Percentiles rank a stretch among this genome's conserved stretches.
These are phyloP conservation scores for Phoma herbarum DNA, from an alignment of 2,329 filamentous ascomycete species.

Conservation along the genomic window DNA sequence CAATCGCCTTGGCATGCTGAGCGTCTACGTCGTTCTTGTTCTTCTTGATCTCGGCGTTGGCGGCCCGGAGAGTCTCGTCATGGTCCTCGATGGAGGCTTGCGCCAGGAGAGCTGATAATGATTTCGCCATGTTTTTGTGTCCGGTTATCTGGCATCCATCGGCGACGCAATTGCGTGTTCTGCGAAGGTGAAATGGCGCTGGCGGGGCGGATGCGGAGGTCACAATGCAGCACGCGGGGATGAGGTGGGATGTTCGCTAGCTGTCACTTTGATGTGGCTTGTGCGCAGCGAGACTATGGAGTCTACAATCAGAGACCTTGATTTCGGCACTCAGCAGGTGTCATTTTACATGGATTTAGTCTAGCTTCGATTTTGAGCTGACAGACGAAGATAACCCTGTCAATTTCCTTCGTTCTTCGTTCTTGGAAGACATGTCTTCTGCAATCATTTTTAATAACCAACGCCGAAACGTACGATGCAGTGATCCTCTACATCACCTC, in stretches of 20 bases:
- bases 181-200: constrained; percentile 12
- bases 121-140: constrained; percentile 52
- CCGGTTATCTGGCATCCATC: constrained; percentile 38
- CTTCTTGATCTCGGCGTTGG: constrained; percentile 65
- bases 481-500: neutral
- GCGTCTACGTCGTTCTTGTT: constrained; percentile 68
- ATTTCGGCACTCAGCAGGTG: neutral
- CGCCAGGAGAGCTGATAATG: constrained; percentile 65
- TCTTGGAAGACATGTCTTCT: neutral
- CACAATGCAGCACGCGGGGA: constrained; percentile 39
- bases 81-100: constrained; percentile 72
- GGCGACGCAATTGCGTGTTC: constrained; percentile 14
- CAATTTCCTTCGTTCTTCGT: neutral
- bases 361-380: neutral
- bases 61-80: constrained; percentile 73
- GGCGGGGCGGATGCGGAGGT: constrained; percentile 35
- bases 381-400: neutral
- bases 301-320: neutral
- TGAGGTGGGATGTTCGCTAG: constrained; percentile 45
- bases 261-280: constrained; percentile 23
- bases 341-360: neutral
- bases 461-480: constrained; percentile 19
- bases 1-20: constrained; percentile 75
- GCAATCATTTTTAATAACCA: constrained; percentile 14
- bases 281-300: constrained; percentile 8